Conservation (phyloP, 805 yeast species). For the Maudiozyma bulderi region DNA sequence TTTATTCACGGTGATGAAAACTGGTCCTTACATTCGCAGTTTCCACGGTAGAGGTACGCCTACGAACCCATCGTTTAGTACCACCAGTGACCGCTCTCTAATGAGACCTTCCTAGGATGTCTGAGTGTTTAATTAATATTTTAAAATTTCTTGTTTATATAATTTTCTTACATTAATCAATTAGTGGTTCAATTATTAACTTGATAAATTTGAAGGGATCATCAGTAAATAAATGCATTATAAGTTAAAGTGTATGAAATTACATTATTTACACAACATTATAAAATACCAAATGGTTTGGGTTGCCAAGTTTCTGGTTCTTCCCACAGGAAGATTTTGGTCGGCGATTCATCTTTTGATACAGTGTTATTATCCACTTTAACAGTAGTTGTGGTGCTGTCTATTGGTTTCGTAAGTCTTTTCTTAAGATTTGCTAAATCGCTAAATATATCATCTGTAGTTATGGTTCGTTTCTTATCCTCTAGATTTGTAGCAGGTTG, state of each 20-base stretch:
- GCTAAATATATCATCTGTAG: constrained; percentile 16
- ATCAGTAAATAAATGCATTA: neutral
- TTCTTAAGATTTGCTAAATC: constrained; percentile 27
- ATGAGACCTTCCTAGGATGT: constrained; percentile 83
- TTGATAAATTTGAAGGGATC: no score
- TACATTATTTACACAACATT: constrained; percentile 2
- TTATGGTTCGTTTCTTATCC: neutral
- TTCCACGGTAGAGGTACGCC: constrained; percentile 86
- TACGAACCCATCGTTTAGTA: constrained; percentile 62
- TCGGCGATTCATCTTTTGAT: no score
- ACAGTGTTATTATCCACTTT: neutral
- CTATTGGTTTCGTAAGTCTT: constrained; percentile 6
- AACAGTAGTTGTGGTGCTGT: no score
- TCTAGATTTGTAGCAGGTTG: neutral
- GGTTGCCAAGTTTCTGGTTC: constrained; percentile 36
- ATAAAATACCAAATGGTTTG: constrained; percentile 43
- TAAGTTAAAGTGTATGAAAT: neutral
- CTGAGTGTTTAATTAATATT: constrained; percentile 40
- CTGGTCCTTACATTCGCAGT: constrained; percentile 80
- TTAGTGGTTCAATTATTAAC: no score
- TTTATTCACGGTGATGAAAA: constrained; percentile 54
- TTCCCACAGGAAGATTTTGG: constrained; percentile 3
- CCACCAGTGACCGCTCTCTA: constrained; percentile 75
- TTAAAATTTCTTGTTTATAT: neutral
- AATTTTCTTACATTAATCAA: neutral